phyloP scores from a whole-genome alignment of 108 stramenopile genomes.

The Chaetoceros tenuissimus region DNA sequence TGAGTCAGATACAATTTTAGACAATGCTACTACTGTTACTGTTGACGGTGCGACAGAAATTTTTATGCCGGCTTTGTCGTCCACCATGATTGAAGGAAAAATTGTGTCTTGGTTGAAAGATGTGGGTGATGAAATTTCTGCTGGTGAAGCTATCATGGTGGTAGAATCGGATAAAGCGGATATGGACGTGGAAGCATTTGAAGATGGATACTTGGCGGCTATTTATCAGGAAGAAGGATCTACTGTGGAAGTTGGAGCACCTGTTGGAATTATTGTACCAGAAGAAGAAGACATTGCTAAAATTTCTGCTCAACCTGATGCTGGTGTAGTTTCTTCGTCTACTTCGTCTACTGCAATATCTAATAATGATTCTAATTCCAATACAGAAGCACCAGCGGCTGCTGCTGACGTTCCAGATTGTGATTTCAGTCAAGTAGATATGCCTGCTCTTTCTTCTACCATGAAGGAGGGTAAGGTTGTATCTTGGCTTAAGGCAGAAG shows the following conservation, averaged over 20 bases:
- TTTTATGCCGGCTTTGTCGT: slow-evolving; percentile 86
- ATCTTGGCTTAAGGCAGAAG: slow-evolving; percentile 89
- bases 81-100: slow-evolving; percentile 87
- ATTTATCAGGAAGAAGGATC: slow-evolving; percentile 75
- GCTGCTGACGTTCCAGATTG: slow-evolving; percentile 38
- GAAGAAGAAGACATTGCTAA: slow-evolving; percentile 46
- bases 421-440: slow-evolving; percentile 80
- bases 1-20: slow-evolving; percentile 36
- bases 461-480: slow-evolving; percentile 98
- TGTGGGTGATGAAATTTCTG: slow-evolving; percentile 70
- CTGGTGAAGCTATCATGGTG: slow-evolving; percentile 82
- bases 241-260: slow-evolving; percentile 59
- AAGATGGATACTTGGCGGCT: slow-evolving; percentile 80
- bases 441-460: slow-evolving; percentile 96
- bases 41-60: slow-evolving; percentile 18
- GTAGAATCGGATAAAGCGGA: slow-evolving; percentile 91
- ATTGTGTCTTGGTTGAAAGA: slow-evolving; percentile 80
- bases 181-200: slow-evolving; percentile 88
- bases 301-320: slow-evolving; percentile 30
- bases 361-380: neutral
- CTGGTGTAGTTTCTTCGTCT: slow-evolving; percentile 19
- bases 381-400: slow-evolving; percentile 1
- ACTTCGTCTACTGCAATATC: neutral
- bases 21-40: neutral
- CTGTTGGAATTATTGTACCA: slow-evolving; percentile 68